These are phyloP conservation scores for Psilocybe tampanensis DNA, from an alignment of 768 basidiomycete genomes.

Conservation along the genomic window DNA sequence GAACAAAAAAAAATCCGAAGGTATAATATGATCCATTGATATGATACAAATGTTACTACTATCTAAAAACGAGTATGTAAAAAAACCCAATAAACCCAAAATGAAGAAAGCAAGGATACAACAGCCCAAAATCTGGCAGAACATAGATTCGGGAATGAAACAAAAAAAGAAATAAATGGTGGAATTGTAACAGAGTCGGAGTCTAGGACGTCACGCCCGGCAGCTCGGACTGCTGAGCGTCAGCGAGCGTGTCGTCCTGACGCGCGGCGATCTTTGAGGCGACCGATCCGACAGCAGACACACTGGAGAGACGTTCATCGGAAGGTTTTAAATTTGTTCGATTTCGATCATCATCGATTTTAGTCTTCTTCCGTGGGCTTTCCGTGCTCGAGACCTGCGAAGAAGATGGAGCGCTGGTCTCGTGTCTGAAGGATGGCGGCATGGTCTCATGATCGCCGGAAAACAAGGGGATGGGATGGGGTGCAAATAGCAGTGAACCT, in stretches of 20 bases:
- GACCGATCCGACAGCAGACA: neutral
- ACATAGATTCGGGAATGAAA: neutral
- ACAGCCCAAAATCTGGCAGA: too few species aligned
- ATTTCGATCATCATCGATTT: neutral
- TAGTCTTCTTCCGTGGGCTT: conserved; percentile 10
- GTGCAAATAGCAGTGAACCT: conserved; percentile 18
- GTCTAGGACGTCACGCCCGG: neutral
- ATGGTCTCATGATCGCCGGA: neutral
- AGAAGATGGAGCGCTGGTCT: neutral
- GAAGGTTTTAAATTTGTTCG: too few species aligned
- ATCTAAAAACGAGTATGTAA: too few species aligned
- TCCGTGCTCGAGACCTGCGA: neutral
- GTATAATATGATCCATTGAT: too few species aligned
- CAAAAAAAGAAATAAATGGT: neutral
- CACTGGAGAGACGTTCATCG: neutral
- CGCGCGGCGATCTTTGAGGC: neutral
- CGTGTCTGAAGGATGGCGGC: neutral
- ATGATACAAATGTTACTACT: too few species aligned
- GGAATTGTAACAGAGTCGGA: neutral
- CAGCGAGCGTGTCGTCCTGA: neutral
- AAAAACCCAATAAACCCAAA: too few species aligned
- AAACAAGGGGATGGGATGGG: conserved; percentile 12
- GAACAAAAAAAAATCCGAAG: too few species aligned
- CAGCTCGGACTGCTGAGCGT: neutral
- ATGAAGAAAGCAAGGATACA: too few species aligned